Conservation (phyloP, 495 filamentous ascomycete species). For the Baudoinia panamericana region DNA sequence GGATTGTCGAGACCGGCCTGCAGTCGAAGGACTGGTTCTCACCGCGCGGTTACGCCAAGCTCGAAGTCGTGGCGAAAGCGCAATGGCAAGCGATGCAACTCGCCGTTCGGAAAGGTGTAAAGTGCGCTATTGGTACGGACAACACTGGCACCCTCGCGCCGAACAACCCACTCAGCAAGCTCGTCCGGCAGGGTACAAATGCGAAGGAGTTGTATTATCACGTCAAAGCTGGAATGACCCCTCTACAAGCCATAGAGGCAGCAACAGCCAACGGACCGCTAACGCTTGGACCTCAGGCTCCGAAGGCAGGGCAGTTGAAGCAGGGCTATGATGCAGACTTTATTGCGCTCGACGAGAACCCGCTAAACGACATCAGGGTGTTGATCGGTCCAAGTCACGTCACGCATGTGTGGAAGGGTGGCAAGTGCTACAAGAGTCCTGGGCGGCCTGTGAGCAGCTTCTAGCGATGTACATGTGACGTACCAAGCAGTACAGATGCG, state of each 20-base stretch:
- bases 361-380: slow-evolving; percentile 16
- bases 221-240: slow-evolving; percentile 37
- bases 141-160: slow-evolving; percentile 7
- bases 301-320: slow-evolving; percentile 17
- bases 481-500: too few relatives aligned
- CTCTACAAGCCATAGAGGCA: slow-evolving; percentile 40
- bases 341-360: slow-evolving; percentile 17
- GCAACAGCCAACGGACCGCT: slow-evolving; percentile 36
- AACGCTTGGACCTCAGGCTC: slow-evolving; percentile 15
- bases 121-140: slow-evolving; percentile 18
- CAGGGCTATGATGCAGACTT: slow-evolving; percentile 20
- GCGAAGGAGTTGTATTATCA: slow-evolving; percentile 38
- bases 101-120: slow-evolving; percentile 18
- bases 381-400: slow-evolving; percentile 9
- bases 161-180: slow-evolving; percentile 7
- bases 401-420: slow-evolving; percentile 18
- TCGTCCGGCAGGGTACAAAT: slow-evolving; percentile 32
- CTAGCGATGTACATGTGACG: too few relatives aligned
- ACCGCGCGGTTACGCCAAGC: slow-evolving; percentile 4
- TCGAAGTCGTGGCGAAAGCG: slow-evolving; percentile 3
- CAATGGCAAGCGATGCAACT: slow-evolving; percentile 10
- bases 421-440: slow-evolving; percentile 9
- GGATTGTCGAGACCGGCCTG: slow-evolving; percentile 9
- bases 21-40: slow-evolving; percentile 8
- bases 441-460: slow-evolving; percentile 4